phyloP scores from a whole-genome alignment of 441 rosid species.

The Omphalea diandra region DNA sequence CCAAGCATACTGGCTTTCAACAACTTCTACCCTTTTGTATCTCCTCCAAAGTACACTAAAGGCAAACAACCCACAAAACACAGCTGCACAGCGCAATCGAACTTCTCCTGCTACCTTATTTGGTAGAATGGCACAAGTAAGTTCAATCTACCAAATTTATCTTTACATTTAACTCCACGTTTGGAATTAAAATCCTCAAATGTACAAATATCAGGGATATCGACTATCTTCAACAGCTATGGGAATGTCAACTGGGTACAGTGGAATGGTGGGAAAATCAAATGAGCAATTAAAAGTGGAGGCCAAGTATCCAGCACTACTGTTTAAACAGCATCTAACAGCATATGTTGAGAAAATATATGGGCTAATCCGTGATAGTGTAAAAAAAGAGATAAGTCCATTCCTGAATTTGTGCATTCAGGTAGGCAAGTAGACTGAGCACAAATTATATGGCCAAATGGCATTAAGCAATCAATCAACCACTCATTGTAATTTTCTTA shows the following conservation, averaged over 20 bases:
- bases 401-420: conserved; percentile 67
- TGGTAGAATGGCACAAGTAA: conserved; percentile 56
- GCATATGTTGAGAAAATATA: conserved; percentile 76
- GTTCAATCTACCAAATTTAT: conserved; percentile 27
- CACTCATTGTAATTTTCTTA: conserved; percentile 6
- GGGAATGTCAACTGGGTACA: conserved; percentile 51
- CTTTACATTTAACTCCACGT: neutral
- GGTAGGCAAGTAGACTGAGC: conserved; percentile 30
- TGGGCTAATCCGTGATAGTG: conserved; percentile 59
- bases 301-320: conserved; percentile 78
- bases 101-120: conserved; percentile 46
- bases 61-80: conserved; percentile 41
- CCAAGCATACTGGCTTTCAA: conserved; percentile 71
- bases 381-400: conserved; percentile 67
- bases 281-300: conserved; percentile 51
- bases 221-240: conserved; percentile 42
- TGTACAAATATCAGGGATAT: conserved; percentile 43
- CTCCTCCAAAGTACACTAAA: conserved; percentile 64
- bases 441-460: neutral
- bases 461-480: neutral
- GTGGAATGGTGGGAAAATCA: conserved; percentile 52
- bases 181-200: conserved; percentile 7
- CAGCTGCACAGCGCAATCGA: conserved; percentile 43
- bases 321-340: conserved; percentile 75
- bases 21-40: conserved; percentile 59